Evolutionary conservation across 2,329 filamentous ascomycete species (phyloP).

Genomic region (Hypoxylon sp.): DNA sequence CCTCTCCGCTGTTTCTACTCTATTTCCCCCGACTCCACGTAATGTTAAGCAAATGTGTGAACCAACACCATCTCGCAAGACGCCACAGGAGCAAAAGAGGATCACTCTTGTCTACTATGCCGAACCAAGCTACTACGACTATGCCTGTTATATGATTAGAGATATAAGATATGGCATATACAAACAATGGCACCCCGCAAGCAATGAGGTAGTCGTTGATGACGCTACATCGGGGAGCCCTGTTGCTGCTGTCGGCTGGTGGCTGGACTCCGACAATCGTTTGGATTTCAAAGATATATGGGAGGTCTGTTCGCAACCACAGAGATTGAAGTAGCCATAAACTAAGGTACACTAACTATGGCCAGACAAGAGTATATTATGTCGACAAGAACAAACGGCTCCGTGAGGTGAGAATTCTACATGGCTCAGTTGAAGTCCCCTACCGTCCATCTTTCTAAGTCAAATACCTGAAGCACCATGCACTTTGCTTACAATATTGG

Average conservation of each 20-base stretch:
- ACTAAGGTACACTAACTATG: neutral
- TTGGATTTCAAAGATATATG: neutral
- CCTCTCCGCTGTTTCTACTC: conserved; percentile 20
- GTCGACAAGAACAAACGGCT: conserved; percentile 3
- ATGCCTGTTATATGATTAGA: conserved; percentile 13
- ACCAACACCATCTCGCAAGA: neutral
- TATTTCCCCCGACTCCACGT: conserved; percentile 16
- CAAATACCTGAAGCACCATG: neutral
- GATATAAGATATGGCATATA: conserved; percentile 15
- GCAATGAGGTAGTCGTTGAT: conserved; percentile 17
- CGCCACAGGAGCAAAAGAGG: conserved; percentile 4
- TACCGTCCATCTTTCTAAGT: neutral
- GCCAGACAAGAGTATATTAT: conserved; percentile 22
- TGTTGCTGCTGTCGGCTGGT: conserved; percentile 21
- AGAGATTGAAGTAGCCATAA: neutral
- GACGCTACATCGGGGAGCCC: conserved; percentile 10
- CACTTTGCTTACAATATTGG: neutral
- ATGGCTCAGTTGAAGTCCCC: neutral
- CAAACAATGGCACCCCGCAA: conserved; percentile 12
- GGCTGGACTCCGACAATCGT: neutral
- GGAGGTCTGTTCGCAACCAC: conserved; percentile 11
- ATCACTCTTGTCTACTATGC: conserved; percentile 20
- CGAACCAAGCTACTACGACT: conserved; percentile 13
- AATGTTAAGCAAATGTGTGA: conserved; percentile 9
- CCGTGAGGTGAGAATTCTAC: conserved; percentile 8